These are phyloP conservation scores for Talaromyces albobiverticillius DNA, from an alignment of 2,329 filamentous ascomycete genomes.

Conservation along the genomic window DNA sequence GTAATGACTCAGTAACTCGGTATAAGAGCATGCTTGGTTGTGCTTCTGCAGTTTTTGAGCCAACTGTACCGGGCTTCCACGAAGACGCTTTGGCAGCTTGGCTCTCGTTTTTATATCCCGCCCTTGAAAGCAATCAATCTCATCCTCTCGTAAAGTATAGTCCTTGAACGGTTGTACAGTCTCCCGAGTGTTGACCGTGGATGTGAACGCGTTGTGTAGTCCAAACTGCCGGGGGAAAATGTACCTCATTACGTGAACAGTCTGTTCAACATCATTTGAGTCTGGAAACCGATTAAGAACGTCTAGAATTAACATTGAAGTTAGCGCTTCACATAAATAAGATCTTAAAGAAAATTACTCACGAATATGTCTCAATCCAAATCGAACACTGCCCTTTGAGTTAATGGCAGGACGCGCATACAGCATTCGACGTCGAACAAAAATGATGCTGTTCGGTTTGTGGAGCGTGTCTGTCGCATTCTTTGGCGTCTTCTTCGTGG, in stretches of 20 bases:
- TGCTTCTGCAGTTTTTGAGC: constrained; percentile 66
- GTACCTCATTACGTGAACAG: constrained; percentile 78
- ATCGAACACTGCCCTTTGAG: constrained; percentile 62
- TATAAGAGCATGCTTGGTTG: constrained; percentile 75
- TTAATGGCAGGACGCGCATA: constrained; percentile 76
- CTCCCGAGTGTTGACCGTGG: constrained; percentile 59
- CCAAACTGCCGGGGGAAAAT: constrained; percentile 90
- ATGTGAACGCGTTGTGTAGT: constrained; percentile 89
- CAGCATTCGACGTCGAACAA: constrained; percentile 80
- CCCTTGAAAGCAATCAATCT: constrained; percentile 53
- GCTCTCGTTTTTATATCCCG: constrained; percentile 12
- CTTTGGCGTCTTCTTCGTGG: background rate
- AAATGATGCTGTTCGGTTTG: constrained; percentile 59
- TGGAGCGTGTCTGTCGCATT: constrained; percentile 13
- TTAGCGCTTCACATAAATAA: background rate
- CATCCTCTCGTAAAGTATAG: constrained; percentile 80
- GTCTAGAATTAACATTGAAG: constrained; percentile 52
- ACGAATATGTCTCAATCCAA: constrained; percentile 81
- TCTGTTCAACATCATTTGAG: constrained; percentile 51
- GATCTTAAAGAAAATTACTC: constrained; percentile 34
- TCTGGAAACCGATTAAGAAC: constrained; percentile 69
- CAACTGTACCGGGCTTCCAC: constrained; percentile 59
- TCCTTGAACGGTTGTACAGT: constrained; percentile 76
- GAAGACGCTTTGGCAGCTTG: constrained; percentile 52
- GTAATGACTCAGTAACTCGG: constrained; percentile 73